phyloP scores from a whole-genome alignment of 305 asterid genomes.

The Solanum aculeatissimum region DNA sequence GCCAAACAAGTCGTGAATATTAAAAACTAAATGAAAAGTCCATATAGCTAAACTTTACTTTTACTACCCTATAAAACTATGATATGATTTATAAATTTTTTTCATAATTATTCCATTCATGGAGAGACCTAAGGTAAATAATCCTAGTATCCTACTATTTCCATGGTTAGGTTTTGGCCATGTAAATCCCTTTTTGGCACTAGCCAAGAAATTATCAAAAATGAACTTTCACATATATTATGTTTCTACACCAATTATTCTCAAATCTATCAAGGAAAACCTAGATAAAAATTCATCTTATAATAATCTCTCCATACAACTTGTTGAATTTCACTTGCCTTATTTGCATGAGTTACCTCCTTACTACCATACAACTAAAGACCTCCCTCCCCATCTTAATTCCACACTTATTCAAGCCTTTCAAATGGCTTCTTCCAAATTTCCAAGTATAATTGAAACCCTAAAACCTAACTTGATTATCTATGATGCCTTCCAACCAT shows the following conservation, averaged over 20 bases:
- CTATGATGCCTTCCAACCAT: background rate
- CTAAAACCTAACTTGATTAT: slow-evolving; percentile 1
- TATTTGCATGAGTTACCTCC: background rate
- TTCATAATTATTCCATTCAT: background rate
- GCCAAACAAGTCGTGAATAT: background rate
- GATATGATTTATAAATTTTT: background rate
- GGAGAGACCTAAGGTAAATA: background rate
- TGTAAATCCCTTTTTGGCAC: background rate
- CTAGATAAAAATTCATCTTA: background rate
- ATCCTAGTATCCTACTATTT: background rate
- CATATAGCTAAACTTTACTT: background rate
- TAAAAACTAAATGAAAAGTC: background rate
- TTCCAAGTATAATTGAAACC: background rate
- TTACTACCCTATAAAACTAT: background rate
- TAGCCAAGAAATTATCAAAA: background rate
- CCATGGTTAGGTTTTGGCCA: slow-evolving; percentile 6
- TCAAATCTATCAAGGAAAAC: background rate
- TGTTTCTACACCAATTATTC: background rate
- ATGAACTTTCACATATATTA: background rate
- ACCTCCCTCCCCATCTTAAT: background rate
- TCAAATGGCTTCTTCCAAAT: background rate
- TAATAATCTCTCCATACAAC: background rate
- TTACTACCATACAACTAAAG: background rate
- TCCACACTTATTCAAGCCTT: background rate
- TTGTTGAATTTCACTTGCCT: background rate